These are phyloP conservation scores for Solanum neorickii DNA, from an alignment of 257 asterid species.

Conservation along the genomic window DNA sequence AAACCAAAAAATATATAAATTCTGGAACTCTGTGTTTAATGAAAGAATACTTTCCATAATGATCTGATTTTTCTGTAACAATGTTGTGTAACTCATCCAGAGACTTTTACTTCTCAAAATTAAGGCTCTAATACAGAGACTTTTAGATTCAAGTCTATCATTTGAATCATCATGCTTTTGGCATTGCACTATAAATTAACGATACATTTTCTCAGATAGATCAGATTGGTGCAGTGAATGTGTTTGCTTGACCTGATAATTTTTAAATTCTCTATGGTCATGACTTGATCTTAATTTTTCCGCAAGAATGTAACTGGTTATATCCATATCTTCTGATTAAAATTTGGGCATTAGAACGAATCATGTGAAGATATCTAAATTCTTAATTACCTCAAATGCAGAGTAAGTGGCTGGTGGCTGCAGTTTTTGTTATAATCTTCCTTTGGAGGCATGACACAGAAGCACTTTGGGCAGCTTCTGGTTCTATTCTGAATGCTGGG, in stretches of 20 bases:
- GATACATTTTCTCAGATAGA: not conserved
- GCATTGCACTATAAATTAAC: not conserved
- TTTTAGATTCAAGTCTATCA: not conserved
- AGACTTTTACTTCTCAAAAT: not conserved
- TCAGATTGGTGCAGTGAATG: not conserved
- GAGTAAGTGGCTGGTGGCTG: slow-evolving; percentile 73
- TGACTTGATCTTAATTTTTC: not conserved
- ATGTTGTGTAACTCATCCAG: not conserved
- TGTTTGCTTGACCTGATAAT: not conserved
- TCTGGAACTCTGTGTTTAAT: not conserved
- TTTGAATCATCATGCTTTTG: not conserved
- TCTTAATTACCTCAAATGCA: slow-evolving; percentile 16
- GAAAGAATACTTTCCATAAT: not conserved
- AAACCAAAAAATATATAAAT: not conserved
- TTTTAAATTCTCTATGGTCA: not conserved
- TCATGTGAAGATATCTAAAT: not conserved
- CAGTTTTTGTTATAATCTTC: slow-evolving; percentile 16
- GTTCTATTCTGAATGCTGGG: slow-evolving; percentile 45
- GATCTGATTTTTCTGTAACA: not conserved
- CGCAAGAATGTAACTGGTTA: not conserved
- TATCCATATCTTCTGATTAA: not conserved
- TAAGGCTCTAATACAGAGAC: not conserved
- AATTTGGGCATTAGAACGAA: not conserved
- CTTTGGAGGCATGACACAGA: slow-evolving; percentile 65
- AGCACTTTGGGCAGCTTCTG: slow-evolving; percentile 62